Percentiles rank a stretch among this genome's conserved stretches.
phyloP scores from a whole-genome alignment of 441 rosid genomes.

The Aquilaria agallochum region DNA sequence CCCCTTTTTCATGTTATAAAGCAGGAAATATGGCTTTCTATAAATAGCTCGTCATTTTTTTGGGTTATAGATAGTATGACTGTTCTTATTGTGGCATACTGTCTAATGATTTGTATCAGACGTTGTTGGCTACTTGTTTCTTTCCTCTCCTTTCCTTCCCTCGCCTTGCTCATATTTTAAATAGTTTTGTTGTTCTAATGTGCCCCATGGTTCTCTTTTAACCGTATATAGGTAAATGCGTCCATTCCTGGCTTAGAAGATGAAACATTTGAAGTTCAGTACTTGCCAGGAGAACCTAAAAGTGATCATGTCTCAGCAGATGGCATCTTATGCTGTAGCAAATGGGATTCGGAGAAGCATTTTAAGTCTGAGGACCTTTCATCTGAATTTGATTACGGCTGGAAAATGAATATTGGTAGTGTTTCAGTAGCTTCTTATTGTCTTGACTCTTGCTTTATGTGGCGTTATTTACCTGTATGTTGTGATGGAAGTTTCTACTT shows the following conservation, averaged over 20 bases:
- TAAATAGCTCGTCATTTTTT: no score
- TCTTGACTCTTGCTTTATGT: slow-evolving; percentile 11
- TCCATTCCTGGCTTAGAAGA: slow-evolving; percentile 35
- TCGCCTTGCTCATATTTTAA: slow-evolving; percentile 2
- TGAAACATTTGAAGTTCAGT: slow-evolving; percentile 42
- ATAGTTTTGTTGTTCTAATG: slow-evolving; percentile 9
- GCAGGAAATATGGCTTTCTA: no score
- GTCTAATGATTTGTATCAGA: no score
- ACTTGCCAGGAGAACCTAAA: slow-evolving; percentile 45
- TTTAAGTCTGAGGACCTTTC: slow-evolving; percentile 42
- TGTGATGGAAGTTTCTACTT: no score
- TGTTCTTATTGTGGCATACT: no score
- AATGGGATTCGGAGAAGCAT: slow-evolving; percentile 43
- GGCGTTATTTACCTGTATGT: no score
- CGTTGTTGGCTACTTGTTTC: no score
- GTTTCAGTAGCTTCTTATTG: slow-evolving; percentile 5
- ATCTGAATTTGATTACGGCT: slow-evolving; percentile 41
- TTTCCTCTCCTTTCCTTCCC: not conserved
- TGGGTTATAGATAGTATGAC: no score
- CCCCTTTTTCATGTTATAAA: no score
- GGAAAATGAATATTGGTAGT: slow-evolving; percentile 39
- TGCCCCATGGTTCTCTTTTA: slow-evolving; percentile 3
- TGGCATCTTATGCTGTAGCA: slow-evolving; percentile 38
- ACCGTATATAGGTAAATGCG: slow-evolving; percentile 43
- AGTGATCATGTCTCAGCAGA: slow-evolving; percentile 44